Evolutionary conservation across 805 yeast genomes (phyloP).

Genomic region (Yamadazyma laniorum): DNA sequence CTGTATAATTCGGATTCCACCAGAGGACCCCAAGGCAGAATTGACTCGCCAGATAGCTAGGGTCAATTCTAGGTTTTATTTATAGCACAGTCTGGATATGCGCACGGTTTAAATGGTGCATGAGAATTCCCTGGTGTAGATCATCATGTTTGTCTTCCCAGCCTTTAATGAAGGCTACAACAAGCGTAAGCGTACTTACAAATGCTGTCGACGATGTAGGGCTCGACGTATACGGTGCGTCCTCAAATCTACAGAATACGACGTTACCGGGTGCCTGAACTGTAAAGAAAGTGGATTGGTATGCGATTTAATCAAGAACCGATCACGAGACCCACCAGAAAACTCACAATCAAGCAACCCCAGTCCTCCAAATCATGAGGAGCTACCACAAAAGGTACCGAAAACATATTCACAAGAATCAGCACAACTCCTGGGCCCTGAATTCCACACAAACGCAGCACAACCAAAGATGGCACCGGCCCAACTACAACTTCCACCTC

Average conservation of each 20-base stretch:
- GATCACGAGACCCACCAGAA: background rate
- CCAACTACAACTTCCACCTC: too few relatives aligned
- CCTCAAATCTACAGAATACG: constrained; percentile 24
- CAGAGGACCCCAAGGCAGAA: background rate
- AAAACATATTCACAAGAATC: too few relatives aligned
- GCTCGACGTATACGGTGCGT: constrained; percentile 27
- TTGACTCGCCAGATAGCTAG: background rate
- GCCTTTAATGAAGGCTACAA: constrained; percentile 34
- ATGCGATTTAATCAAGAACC: constrained; percentile 1
- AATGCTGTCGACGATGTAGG: constrained; percentile 33
- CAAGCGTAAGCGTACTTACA: constrained; percentile 32
- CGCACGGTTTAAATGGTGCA: too few relatives aligned
- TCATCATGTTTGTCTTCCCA: constrained; percentile 37
- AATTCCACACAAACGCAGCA: too few relatives aligned
- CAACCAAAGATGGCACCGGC: too few relatives aligned
- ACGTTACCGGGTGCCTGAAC: constrained; percentile 25
- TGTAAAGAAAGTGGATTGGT: constrained; percentile 20
- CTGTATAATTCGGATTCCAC: too few relatives aligned
- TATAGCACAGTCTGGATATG: too few relatives aligned
- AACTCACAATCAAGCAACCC: too few relatives aligned
- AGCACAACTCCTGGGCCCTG: too few relatives aligned
- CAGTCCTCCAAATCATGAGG: too few relatives aligned
- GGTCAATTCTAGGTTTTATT: background rate
- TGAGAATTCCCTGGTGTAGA: too few relatives aligned
- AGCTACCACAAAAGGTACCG: too few relatives aligned